phyloP scores from a whole-genome alignment of 768 basidiomycete genomes.

The Lactifluus echinatus region DNA sequence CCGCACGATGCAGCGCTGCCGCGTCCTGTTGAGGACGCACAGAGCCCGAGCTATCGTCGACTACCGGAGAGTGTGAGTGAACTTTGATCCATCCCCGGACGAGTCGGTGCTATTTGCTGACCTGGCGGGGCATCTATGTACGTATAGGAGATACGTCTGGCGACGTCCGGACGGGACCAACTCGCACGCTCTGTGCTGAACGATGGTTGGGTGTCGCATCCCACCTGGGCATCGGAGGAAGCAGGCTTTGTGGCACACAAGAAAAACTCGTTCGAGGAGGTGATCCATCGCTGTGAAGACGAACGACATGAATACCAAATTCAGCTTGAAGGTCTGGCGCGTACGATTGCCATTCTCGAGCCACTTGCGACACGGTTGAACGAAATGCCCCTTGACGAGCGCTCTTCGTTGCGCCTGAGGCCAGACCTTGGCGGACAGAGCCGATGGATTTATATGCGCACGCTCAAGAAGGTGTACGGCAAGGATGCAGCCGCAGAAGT shows the following conservation, averaged over 20 bases:
- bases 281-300: slow-evolving; percentile 93
- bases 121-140: background rate
- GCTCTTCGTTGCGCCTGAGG: slow-evolving; percentile 69
- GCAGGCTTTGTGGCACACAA: slow-evolving; percentile 91
- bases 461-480: slow-evolving; percentile 92
- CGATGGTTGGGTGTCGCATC: slow-evolving; percentile 97
- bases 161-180: slow-evolving; percentile 91
- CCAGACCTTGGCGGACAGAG: slow-evolving; percentile 84
- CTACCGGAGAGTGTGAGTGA: slow-evolving; percentile 80
- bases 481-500: slow-evolving; percentile 67
- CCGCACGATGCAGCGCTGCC: slow-evolving; percentile 73
- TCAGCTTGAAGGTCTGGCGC: slow-evolving; percentile 80
- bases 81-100: background rate
- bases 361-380: slow-evolving; percentile 78
- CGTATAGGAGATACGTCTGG: slow-evolving; percentile 71
- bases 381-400: slow-evolving; percentile 84
- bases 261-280: slow-evolving; percentile 95
- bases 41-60: slow-evolving; percentile 90
- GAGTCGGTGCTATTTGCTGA: slow-evolving; percentile 6
- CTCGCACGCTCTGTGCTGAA: slow-evolving; percentile 95
- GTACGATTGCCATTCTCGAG: slow-evolving; percentile 88
- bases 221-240: slow-evolving; percentile 96
- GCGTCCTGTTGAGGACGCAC: slow-evolving; percentile 70
- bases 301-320: slow-evolving; percentile 98
- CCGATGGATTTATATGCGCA: slow-evolving; percentile 83